Evolutionary conservation across 768 basidiomycete species (phyloP).

Genomic region (Leccinum obscurum): DNA sequence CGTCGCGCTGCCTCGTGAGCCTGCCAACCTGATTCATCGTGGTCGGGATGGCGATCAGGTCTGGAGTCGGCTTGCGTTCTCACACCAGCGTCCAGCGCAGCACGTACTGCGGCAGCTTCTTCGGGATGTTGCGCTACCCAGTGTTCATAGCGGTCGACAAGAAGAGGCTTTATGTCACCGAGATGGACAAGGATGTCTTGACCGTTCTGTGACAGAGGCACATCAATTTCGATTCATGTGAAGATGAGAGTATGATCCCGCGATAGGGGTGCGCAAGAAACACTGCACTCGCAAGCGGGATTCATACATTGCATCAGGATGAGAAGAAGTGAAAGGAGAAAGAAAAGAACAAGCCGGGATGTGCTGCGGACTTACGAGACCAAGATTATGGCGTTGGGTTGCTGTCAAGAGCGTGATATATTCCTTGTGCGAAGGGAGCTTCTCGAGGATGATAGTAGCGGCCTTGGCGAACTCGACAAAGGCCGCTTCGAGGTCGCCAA

Average conservation of each 20-base stretch:
- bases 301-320: constrained; percentile 7
- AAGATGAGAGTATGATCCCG: not conserved
- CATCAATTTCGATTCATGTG: constrained; percentile 17
- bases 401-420: constrained; percentile 55
- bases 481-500: constrained; percentile 64
- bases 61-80: constrained; percentile 27
- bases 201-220: constrained; percentile 54
- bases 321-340: not conserved
- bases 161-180: constrained; percentile 58
- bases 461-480: constrained; percentile 73
- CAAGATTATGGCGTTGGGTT: constrained; percentile 66
- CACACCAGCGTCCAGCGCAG: constrained; percentile 21
- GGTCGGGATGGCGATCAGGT: constrained; percentile 25
- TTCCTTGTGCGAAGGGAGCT: constrained; percentile 70
- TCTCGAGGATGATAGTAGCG: constrained; percentile 77
- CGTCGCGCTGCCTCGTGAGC: constrained; percentile 34
- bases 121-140: constrained; percentile 52
- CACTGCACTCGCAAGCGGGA: not conserved
- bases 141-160: constrained; percentile 63
- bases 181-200: constrained; percentile 71
- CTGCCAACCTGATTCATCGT: constrained; percentile 35
- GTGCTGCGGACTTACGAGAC: constrained; percentile 54
- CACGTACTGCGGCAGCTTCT: constrained; percentile 26
- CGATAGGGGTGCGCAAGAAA: not conserved
- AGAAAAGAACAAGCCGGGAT: not conserved